Evolutionary conservation across 805 yeast genomes (phyloP), one percentile per base, ranked within the genome.

Genomic region (Wickerhamomyces xylosicus): DNA sequence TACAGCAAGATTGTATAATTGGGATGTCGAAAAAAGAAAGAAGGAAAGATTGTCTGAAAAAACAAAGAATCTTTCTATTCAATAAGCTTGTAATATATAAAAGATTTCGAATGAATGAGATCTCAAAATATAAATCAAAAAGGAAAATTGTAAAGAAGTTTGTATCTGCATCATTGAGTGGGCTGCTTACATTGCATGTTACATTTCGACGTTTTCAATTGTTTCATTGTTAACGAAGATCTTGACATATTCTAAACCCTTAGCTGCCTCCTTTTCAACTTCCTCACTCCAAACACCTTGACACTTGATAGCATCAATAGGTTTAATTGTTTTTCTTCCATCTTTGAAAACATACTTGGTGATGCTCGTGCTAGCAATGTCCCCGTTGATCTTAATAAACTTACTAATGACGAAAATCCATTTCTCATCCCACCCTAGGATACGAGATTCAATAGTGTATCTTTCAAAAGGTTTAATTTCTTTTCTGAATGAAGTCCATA

Each of bases 1-100:
- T 56, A 86, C 95, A 15, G 97, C 98, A 1, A 72, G 98, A 47
- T 69, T 84, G 56, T 85, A 84, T 56, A 85, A 85, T 52, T 84
- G 90, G 89, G 94, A 83, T 55, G 90, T 85, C 9, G 84, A 80
- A 53, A 71, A 85, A 61, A 74, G 89, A 58, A 64, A 64, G 43
- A 59, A 56, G 33, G 35, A 58, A 29, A 61, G 80, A 65, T 59
- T 63, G 49, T 53, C 62, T 37, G 67, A 69, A 46, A 61, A 60
- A 37, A 62, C 67, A 20, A 63, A 62, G 48, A 62, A 57, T 34
- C 49, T 67, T 33, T 25, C 29, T 11, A 25, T 25, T 11, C 8
- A 25, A 44, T 39, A 10, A 44, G 44, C 38, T 41, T 39, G 31
- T 20, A 22, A 21, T 14, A 17, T 7, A 18, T 31, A 31, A 27